Base-by-base conservation (phyloP, 257 asterid genomes). In the Nicotiana noctiflora region DNA sequence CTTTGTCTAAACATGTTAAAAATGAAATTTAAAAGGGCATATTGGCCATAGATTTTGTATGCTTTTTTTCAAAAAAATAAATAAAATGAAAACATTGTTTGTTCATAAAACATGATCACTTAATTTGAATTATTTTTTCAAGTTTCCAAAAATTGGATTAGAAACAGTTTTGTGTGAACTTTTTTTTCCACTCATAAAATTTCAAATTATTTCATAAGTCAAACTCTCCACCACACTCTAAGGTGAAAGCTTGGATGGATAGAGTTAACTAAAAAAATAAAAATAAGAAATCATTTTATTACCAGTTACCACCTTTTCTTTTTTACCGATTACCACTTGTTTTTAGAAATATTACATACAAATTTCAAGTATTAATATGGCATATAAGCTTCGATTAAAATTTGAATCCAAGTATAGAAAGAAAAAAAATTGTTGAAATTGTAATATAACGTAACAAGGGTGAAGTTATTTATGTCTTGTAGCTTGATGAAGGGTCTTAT, bases 401-500 rank as follows among this genome's bases (percentile, higher is more conserved):
- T 44, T 70, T 70, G 59, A 70, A 32, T 72, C 23, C 57, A 49
- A 72, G 49, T 56, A 72, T 72, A 14, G 23, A 72, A 25, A 25
- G 27, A 2, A 29, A 29, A 29, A 29, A 29, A 29, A 29, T 1
- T 29, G 31, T 2, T 29, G 32, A 31, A 23, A 49, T 74, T 74
- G 4, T 49, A 74, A 49, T 74, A 8, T 49, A 46, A 72, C 3
- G 60, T 72, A 5, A 21, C 0, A 29, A 65, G 64, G 23, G 29
- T 40, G 37, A 55, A 68, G 8, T 72, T 74, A 74, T 74, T 49
- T 74, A 64, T 34, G 44, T 68, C 31, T 77, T 57, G 14, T 32
- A 81, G 32, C 32, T 27, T 31, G 64, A 67, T 68, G 77, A 44
- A 31, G 9, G 79, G 61, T 74, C 79, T 74, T 23, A 74, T 74